Conservation (phyloP, 164 flowering plant genomes). For the Tinospora cordifolia region DNA sequence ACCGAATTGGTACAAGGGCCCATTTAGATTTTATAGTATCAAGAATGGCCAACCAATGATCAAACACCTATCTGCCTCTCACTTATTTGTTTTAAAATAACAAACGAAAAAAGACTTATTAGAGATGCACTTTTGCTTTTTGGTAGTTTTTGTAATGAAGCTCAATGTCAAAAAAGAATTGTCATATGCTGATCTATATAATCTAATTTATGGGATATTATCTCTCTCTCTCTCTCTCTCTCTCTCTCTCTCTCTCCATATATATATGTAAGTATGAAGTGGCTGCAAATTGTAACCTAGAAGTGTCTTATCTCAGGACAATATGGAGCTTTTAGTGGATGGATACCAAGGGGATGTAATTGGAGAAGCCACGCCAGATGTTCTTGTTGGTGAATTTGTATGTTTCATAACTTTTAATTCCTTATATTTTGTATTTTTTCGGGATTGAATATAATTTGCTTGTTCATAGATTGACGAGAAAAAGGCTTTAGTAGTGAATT, state of each 20-base stretch:
- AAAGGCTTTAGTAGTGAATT: background rate
- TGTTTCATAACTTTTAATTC: constrained; percentile 21
- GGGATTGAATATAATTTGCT: background rate
- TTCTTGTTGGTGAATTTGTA: constrained; percentile 85
- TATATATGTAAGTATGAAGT: background rate
- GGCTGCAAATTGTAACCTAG: background rate
- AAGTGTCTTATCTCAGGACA: constrained; percentile 41
- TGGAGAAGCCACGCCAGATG: constrained; percentile 91
- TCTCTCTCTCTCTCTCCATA: too few species aligned
- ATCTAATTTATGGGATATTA: too few species aligned
- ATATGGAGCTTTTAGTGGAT: constrained; percentile 53
- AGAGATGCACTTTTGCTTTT: background rate
- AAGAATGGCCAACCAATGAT: too few species aligned
- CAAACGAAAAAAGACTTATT: background rate
- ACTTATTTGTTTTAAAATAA: too few species aligned
- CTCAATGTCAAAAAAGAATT: constrained; percentile 2
- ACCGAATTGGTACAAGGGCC: too few species aligned
- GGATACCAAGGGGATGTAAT: constrained; percentile 77
- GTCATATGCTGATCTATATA: background rate
- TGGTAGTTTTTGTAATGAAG: background rate
- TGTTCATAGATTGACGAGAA: too few species aligned
- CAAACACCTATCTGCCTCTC: too few species aligned
- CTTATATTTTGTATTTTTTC: constrained; percentile 1
- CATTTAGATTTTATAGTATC: too few species aligned
- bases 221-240: too few species aligned